phyloP scores from a whole-genome alignment of 2,329 filamentous ascomycete genomes.

The Pyrenochaeta sp. region DNA sequence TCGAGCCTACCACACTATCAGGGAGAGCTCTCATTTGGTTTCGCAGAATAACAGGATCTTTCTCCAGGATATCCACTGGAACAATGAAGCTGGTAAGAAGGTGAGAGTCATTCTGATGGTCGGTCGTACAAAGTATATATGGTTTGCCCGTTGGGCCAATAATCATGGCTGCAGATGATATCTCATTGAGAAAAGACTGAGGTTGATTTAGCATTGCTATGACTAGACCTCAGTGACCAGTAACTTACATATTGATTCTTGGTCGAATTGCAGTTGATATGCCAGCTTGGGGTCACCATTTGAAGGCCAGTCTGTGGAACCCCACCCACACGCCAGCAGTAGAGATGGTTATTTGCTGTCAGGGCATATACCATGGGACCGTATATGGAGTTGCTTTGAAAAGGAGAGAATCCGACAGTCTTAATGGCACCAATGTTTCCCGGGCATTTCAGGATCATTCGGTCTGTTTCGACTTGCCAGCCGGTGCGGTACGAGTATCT shows the following conservation, averaged over 20 bases:
- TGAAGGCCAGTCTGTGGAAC: too few relatives aligned
- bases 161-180: constrained; percentile 24
- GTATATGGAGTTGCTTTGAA: constrained; percentile 2
- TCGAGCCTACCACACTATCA: constrained; percentile 11
- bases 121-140: constrained; percentile 27
- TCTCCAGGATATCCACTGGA: constrained; percentile 11
- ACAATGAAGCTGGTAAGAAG: constrained; percentile 25
- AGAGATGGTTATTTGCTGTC: constrained; percentile 13
- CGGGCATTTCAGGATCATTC: constrained; percentile 15
- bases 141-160: constrained; percentile 17
- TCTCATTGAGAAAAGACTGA: constrained; percentile 21
- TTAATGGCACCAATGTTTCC: constrained; percentile 22
- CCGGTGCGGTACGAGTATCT: constrained; percentile 11
- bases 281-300: too few relatives aligned
- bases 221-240: too few relatives aligned
- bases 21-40: constrained; percentile 15
- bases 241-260: too few relatives aligned
- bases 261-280: too few relatives aligned
- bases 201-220: constrained; percentile 1
- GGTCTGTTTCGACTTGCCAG: constrained; percentile 19
- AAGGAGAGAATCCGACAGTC: constrained; percentile 24
- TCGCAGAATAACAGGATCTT: constrained; percentile 1
- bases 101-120: constrained; percentile 22
- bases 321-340: too few relatives aligned
- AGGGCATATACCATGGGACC: constrained; percentile 21